Base-by-base conservation (phyloP, 2,329 filamentous ascomycete species). In the Conoideocrella luteorostrata region DNA sequence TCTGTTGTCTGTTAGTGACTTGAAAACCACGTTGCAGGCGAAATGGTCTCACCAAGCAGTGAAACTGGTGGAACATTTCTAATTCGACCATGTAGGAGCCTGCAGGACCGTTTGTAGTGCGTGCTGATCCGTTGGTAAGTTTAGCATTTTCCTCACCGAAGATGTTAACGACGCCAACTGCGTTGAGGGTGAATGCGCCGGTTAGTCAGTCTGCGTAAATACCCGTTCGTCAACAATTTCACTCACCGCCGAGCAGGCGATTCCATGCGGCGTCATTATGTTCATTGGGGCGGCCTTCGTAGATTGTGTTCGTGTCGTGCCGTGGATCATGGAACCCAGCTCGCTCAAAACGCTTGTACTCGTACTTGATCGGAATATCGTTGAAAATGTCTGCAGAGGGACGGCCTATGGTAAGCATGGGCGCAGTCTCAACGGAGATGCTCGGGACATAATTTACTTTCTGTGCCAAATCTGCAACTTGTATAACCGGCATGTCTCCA, bases 1-100 rank as follows among this genome's bases (percentile, higher is more conserved):
- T 37, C 33, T 43, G 17, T 24, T 18, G 15, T 26, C 5, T n/a
- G 23, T n/a, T n/a, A n/a, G n/a, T n/a, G n/a, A n/a, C n/a, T n/a
- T n/a, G n/a, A n/a, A n/a, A n/a, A n/a, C n/a, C n/a, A n/a, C n/a
- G n/a, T n/a, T n/a, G n/a, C n/a, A n/a, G n/a, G n/a, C n/a, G n/a
- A n/a, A n/a, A n/a, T n/a, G n/a, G n/a, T n/a, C n/a, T 34, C 13
- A 43, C 41, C 23, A 43, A 20, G 17, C 41, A 43, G 30, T 43
- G 41, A 2, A 43, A 10, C 12, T 43, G 41, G 34, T 43, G 41
- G 23, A 43, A 43, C 41, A 43, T 37, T 20, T 43, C 41, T 1
- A 43, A 12, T 30, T 37, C 33, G 23, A 43, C 41, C 4, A 42
- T 35, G 21, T 38, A 38, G 7, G 12, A 13, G 7, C 15, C 30